phyloP scores from a whole-genome alignment of 139 green algal genomes.

The Haematococcus lacustris region DNA sequence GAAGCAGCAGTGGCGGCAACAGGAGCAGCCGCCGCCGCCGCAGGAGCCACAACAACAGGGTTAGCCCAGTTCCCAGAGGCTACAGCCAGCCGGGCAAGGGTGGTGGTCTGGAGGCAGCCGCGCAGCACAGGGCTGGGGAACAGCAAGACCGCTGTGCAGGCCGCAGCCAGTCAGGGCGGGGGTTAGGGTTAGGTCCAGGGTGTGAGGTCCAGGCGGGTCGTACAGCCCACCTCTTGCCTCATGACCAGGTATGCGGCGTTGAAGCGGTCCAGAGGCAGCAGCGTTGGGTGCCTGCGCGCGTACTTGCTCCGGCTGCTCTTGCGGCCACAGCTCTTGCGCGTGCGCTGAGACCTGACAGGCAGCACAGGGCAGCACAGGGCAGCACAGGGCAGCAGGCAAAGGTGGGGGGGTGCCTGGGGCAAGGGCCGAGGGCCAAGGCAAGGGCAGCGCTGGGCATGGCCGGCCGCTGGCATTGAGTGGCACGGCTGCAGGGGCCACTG shows the following conservation, averaged over 20 bases:
- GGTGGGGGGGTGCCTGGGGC: neutral
- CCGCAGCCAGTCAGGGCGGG: neutral
- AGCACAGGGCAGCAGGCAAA: neutral
- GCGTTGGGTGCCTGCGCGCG: neutral
- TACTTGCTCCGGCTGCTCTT: neutral
- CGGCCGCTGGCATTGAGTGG: conserved; percentile 9
- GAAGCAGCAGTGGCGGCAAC: too few relatives aligned
- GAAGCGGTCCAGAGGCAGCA: conserved; percentile 17
- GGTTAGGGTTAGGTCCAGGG: neutral
- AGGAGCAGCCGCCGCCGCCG: too few relatives aligned
- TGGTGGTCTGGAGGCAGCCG: neutral
- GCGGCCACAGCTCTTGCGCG: neutral
- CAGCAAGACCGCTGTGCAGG: neutral
- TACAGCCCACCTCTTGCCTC: conserved; percentile 2
- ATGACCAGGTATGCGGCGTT: conserved; percentile 25
- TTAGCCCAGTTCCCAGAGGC: too few relatives aligned
- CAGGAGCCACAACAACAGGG: too few relatives aligned
- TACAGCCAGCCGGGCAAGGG: neutral
- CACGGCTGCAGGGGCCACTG: neutral
- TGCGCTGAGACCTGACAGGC: neutral
- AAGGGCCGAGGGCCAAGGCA: neutral
- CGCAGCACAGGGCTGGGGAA: conserved; percentile 1
- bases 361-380: neutral
- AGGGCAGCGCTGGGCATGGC: neutral
- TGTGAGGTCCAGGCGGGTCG: too few relatives aligned